These are phyloP conservation scores for Bondarzewia mesenterica DNA, from an alignment of 1,284 basidiomycete species.

Conservation along the genomic window DNA sequence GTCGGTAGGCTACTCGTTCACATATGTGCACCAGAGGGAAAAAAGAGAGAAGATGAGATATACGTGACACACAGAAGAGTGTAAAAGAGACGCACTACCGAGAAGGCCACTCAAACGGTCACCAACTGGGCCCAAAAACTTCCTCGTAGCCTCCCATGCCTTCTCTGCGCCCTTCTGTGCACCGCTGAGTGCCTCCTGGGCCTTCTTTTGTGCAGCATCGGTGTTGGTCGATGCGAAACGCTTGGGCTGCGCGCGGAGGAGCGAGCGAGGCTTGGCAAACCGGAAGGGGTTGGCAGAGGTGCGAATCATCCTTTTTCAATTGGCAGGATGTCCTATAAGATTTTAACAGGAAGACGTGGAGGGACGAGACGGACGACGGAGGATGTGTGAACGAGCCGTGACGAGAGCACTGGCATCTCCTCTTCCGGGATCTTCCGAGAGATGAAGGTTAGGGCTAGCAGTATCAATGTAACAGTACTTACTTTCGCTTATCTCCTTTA, in stretches of 20 bases:
- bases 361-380: neutral
- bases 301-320: neutral
- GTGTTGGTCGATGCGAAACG: slow-evolving; percentile 16
- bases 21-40: neutral
- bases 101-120: slow-evolving; percentile 52
- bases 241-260: slow-evolving; percentile 8
- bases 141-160: slow-evolving; percentile 44
- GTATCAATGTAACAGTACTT: no score
- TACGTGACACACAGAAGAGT: neutral
- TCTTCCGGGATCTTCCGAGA: no score
- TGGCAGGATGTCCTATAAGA: neutral
- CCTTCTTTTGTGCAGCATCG: slow-evolving; percentile 48
- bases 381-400: no score
- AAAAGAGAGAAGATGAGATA: neutral
- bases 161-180: slow-evolving; percentile 52
- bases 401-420: no score
- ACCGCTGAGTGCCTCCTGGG: slow-evolving; percentile 51
- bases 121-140: slow-evolving; percentile 50
- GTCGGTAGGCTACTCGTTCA: slow-evolving; percentile 58
- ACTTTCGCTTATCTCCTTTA: no score
- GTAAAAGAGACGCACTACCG: slow-evolving; percentile 44
- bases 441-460: no score
- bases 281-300: slow-evolving; percentile 6
- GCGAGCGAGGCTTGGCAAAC: slow-evolving; percentile 17
- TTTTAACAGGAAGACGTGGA: neutral